These are phyloP conservation scores for Salvia splendens DNA, from an alignment of 257 asterid species.

Conservation along the genomic window DNA sequence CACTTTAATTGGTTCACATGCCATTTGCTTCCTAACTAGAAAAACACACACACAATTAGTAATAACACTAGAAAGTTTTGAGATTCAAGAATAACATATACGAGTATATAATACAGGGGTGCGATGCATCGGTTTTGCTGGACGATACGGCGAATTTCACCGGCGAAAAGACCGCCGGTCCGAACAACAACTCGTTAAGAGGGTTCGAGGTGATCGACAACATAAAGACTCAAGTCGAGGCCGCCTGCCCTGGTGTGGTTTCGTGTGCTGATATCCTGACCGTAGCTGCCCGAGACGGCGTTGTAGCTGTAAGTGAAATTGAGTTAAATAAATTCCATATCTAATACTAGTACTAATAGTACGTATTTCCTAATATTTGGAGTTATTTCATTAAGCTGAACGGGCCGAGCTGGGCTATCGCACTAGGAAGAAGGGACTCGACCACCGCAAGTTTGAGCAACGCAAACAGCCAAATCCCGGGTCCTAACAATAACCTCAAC, in stretches of 20 bases:
- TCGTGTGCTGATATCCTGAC: constrained; percentile 81
- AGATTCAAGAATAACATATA: no score
- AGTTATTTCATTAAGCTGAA: constrained; percentile 37
- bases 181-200: constrained; percentile 68
- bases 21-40: not conserved
- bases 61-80: not conserved
- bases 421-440: constrained; percentile 72
- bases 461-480: constrained; percentile 59
- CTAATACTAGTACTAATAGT: no score
- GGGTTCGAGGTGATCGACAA: constrained; percentile 69
- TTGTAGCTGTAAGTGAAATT: constrained; percentile 51
- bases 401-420: constrained; percentile 70
- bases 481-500: constrained; percentile 42
- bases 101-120: constrained; percentile 44
- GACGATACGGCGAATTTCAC: constrained; percentile 65
- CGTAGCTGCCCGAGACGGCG: constrained; percentile 69
- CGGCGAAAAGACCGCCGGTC: constrained; percentile 66
- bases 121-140: constrained; percentile 73
- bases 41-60: not conserved
- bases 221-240: constrained; percentile 64
- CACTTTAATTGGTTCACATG: not conserved
- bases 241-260: constrained; percentile 48
- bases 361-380: not conserved
- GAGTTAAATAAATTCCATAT: no score
- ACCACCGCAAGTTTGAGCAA: constrained; percentile 52